A percentile compares a stretch with the other conserved stretches of the same genome.
Conservation (phyloP, 306 rosid species). For the Begonia peltatifolia region DNA sequence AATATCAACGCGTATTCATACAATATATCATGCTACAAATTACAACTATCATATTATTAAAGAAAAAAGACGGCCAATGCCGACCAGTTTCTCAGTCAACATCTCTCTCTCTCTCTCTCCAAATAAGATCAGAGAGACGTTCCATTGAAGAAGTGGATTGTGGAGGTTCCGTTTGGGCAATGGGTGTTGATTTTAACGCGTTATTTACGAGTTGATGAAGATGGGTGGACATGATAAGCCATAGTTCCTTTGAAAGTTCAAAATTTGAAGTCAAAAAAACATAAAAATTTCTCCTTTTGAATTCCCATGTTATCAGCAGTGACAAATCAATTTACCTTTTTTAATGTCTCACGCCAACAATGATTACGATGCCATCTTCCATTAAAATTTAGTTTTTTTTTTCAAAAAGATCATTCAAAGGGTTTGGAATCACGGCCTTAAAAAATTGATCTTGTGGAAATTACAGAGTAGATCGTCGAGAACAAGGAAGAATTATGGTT, state of each 20-base stretch:
- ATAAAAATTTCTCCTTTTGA: neutral
- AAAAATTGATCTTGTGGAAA: too few relatives aligned
- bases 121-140: neutral
- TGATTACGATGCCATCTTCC: neutral
- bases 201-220: conserved; percentile 4
- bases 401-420: neutral
- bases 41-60: neutral
- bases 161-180: conserved; percentile 8
- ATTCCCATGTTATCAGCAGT: neutral
- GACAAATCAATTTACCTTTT: neutral
- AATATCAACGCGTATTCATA: conserved; percentile 62
- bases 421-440: too few relatives aligned
- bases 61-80: conserved; percentile 40
- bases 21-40: conserved; percentile 2
- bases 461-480: neutral
- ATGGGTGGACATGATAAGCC: neutral
- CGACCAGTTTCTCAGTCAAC: conserved; percentile 63
- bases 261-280: neutral
- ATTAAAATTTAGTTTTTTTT: neutral
- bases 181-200: conserved; percentile 9
- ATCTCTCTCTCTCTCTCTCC: conserved; percentile 16
- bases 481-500: neutral
- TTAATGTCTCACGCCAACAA: neutral
- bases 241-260: neutral
- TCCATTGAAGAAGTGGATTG: conserved; percentile 5